Conservation (phyloP, 1,284 basidiomycete species). For the Ceratobasidium sp. region DNA sequence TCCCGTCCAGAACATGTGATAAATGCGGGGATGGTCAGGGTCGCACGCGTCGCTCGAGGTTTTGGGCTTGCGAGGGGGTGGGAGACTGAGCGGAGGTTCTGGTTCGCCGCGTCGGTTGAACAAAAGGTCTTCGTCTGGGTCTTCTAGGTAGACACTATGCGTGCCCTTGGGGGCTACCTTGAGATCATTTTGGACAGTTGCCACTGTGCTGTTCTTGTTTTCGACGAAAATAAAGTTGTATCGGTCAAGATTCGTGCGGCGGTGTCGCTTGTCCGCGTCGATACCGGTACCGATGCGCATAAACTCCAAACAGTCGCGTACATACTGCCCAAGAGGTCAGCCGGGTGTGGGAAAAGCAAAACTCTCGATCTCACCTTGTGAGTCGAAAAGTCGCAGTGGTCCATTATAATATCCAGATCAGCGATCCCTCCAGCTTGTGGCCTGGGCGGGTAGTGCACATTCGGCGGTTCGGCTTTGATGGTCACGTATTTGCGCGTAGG, state of each 20-base stretch:
- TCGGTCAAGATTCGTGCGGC: slow-evolving; percentile 63
- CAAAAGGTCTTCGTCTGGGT: slow-evolving; percentile 40
- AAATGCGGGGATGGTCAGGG: slow-evolving; percentile 70
- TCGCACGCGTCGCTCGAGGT: slow-evolving; percentile 59
- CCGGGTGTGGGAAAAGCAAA: slow-evolving; percentile 26
- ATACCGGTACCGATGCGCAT: slow-evolving; percentile 69
- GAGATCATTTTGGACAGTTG: slow-evolving; percentile 45
- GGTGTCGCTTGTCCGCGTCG: slow-evolving; percentile 63
- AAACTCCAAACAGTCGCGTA: slow-evolving; percentile 78
- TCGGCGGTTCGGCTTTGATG: slow-evolving; percentile 61
- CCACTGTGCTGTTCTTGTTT: slow-evolving; percentile 49
- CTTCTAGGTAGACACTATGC: slow-evolving; percentile 28
- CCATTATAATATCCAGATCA: slow-evolving; percentile 86
- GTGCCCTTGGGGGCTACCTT: slow-evolving; percentile 17
- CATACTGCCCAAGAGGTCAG: slow-evolving; percentile 57
- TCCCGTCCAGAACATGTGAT: slow-evolving; percentile 88
- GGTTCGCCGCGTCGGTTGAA: slow-evolving; percentile 38
- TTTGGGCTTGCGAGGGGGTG: slow-evolving; percentile 34
- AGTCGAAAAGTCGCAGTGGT: slow-evolving; percentile 84
- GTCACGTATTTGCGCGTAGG: slow-evolving; percentile 79
- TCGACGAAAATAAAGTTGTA: slow-evolving; percentile 74
- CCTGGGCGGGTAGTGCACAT: slow-evolving; percentile 79
- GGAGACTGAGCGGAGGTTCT: slow-evolving; percentile 44
- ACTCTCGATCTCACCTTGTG: slow-evolving; percentile 64
- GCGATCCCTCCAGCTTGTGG: slow-evolving; percentile 81